Percentiles rank a stretch among this genome's conserved stretches.
These are phyloP conservation scores for Claviceps citrina DNA, from an alignment of 2,329 filamentous ascomycete genomes.

Conservation along the genomic window DNA sequence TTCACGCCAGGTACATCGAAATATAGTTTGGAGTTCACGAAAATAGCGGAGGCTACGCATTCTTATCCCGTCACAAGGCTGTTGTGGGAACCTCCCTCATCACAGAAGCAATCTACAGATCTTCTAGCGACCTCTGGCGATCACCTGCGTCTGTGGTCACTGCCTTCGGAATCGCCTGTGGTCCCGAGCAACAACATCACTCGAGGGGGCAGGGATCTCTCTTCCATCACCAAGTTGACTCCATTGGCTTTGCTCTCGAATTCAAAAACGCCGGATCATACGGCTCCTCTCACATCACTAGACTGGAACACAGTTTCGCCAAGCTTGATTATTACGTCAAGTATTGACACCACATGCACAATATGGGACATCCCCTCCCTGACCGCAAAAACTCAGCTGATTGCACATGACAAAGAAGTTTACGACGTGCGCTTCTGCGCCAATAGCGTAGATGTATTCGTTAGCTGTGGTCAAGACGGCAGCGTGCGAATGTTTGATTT, in stretches of 20 bases:
- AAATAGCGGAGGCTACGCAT: conserved; percentile 90
- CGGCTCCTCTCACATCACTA: conserved; percentile 83
- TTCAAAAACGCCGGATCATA: conserved; percentile 96
- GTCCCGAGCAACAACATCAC: conserved; percentile 50
- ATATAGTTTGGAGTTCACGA: conserved; percentile 75
- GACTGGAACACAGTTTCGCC: conserved; percentile 98
- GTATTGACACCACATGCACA: conserved; percentile 96
- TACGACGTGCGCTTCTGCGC: conserved; percentile 98
- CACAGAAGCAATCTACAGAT: conserved; percentile 89
- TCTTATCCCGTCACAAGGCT: conserved; percentile 94
- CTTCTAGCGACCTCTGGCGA: conserved; percentile 89
- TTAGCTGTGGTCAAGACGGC: conserved; percentile 91
- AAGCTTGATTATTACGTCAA: conserved; percentile 94
- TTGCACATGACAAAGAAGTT: conserved; percentile 97
- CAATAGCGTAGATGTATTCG: conserved; percentile 95
- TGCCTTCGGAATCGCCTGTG: conserved; percentile 52
- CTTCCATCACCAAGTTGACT: conserved; percentile 63
- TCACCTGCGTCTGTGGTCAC: conserved; percentile 83
- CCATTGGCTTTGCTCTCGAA: conserved; percentile 88
- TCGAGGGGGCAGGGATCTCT: conserved; percentile 41
- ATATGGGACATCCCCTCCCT: conserved; percentile 99
- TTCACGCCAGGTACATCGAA: conserved; percentile 56
- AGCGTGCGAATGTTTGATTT: conserved; percentile 98
- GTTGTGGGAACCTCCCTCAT: conserved; percentile 88
- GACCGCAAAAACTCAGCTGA: conserved; percentile 94